A percentile compares a stretch with the other conserved stretches of the same genome.
Evolutionary conservation across 139 green algal genomes (phyloP).

Genomic region (Gonium pectorale): DNA sequence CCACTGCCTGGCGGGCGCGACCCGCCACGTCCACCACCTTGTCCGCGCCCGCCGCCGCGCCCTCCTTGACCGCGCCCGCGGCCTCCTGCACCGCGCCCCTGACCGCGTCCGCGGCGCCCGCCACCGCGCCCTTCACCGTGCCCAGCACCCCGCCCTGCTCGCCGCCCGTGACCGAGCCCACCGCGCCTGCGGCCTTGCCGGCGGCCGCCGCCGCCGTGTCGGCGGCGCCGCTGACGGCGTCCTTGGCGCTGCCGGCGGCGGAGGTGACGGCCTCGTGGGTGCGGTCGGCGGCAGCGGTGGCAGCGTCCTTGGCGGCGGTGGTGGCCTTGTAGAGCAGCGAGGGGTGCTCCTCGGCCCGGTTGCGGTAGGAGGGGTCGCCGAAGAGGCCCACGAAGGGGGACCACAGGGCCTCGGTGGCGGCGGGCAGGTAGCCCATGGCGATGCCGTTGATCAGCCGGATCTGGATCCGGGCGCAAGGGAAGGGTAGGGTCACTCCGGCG

Average conservation of each 20-base stretch:
- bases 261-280: not conserved
- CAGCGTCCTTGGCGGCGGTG: not conserved
- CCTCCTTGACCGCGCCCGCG: constrained; percentile 18
- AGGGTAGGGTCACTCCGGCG: no score
- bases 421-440: constrained; percentile 17
- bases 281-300: not conserved
- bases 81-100: not conserved
- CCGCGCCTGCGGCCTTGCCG: not conserved
- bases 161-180: not conserved
- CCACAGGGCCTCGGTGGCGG: constrained; percentile 27
- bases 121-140: not conserved
- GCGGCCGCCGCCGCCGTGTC: not conserved
- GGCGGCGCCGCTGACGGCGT: not conserved
- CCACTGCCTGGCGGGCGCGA: not conserved
- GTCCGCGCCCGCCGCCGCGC: constrained; percentile 6
- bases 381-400: not conserved
- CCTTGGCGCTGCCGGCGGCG: not conserved
- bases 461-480: not conserved
- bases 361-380: constrained; percentile 24
- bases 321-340: constrained; percentile 3
- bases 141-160: not conserved
- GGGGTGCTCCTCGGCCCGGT: constrained; percentile 28
- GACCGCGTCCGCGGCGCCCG: constrained; percentile 5
- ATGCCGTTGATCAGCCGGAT: not conserved
- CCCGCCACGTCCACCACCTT: constrained; percentile 16